Evolutionary conservation across 768 basidiomycete genomes (phyloP), one percentile per base, ranked within the genome.

Genomic region (Tricholoma terreum): DNA sequence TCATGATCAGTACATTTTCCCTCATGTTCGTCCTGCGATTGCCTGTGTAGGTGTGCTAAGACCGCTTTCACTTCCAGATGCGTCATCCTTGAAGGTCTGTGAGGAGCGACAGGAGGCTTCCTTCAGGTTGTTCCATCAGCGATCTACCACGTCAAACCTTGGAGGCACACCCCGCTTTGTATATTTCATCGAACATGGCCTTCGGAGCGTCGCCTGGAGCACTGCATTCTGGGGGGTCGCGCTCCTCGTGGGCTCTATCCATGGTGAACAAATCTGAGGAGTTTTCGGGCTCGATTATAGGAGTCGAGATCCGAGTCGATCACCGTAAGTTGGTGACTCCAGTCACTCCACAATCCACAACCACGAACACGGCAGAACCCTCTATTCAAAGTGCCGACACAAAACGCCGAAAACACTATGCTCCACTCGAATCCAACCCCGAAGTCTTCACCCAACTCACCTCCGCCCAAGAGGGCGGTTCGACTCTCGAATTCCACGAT

Each of bases 1-100:
- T 97, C 0, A 71, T 79, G 58, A 87, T 92, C 0, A 91, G 91
- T 19, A 94, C 84, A 51, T 95, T 95, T 83, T 96, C 95, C 85
- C 75, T 95, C 53, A 93, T 92, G 80, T 89, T 68, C 19, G 82
- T 72, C 35, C 22, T 30, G 4, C 15, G 24, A 27, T 27, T 6
- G 2, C 6, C 6, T 27, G 30, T 21, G 8, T 17, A 9, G 15
- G 11, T 27, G 40, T 14, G 8, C 34, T 36, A 3, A 42, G 22
- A 9, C 7, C 34, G 2, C 11, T 43, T 33, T 50, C 36, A 15
- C 24, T 48, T 49, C 52, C 24, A 36, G 86, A 8, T 94, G 90
- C 65, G 79, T 94, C 58, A 74, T 92, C 52, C 76, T 94, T 30
- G 90, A 93, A 73, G 92, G 90, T 59, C 78, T 97, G 31, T 73